phyloP scores from a whole-genome alignment of 768 basidiomycete species.

The Crassisporium funariophilum region DNA sequence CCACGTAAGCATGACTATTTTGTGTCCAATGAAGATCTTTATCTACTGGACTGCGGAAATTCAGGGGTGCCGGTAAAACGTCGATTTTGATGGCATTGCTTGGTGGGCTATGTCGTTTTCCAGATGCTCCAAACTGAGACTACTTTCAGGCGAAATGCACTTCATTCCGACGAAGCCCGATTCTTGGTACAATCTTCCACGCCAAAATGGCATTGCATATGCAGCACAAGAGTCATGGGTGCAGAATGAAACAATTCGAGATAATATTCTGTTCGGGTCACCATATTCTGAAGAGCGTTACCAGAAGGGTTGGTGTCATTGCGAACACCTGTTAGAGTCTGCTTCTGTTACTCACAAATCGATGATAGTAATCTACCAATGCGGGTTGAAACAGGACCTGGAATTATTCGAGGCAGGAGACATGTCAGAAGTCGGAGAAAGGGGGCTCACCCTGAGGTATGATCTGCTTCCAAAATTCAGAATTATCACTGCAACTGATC shows the following conservation, averaged over 20 bases:
- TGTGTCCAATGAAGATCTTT: too few species aligned
- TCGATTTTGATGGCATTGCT: constrained; percentile 66
- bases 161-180: constrained; percentile 50
- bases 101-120: constrained; percentile 31
- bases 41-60: too few species aligned
- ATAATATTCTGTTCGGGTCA: constrained; percentile 83
- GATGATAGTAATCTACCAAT: constrained; percentile 61
- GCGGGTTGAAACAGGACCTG: constrained; percentile 73
- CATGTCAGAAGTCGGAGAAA: constrained; percentile 71
- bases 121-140: background rate
- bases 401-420: constrained; percentile 70
- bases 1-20: constrained; percentile 37
- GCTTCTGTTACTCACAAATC: background rate
- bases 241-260: constrained; percentile 76
- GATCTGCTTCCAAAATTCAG: background rate
- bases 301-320: constrained; percentile 43
- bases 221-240: constrained; percentile 88
- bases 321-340: background rate
- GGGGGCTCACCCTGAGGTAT: constrained; percentile 55
- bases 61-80: constrained; percentile 58
- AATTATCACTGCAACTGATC: background rate
- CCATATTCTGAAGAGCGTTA: constrained; percentile 78
- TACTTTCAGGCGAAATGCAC: constrained; percentile 61
- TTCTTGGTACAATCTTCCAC: constrained; percentile 72
- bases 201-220: constrained; percentile 71